Evolutionary conservation across 768 basidiomycete species (phyloP), one percentile per base, ranked within the genome.

Genomic region (Macrolepiota albuminosa): DNA sequence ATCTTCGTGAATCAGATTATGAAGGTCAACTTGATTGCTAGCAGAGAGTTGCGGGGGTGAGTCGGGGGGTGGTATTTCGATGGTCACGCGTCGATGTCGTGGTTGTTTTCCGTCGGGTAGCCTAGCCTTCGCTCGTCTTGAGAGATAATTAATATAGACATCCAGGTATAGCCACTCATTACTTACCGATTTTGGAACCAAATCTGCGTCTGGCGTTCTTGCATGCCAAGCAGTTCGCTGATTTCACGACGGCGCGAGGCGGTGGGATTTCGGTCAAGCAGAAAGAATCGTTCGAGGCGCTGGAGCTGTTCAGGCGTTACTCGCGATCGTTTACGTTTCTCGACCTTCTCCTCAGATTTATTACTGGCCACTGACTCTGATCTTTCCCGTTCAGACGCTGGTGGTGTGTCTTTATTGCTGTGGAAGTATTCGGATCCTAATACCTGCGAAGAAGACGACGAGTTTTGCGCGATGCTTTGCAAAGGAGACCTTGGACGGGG

Each of bases 111-210:
- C 82, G 47, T 86, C 85, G 58, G 81, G 83, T 11, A 88, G 73
- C 67, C 91, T 93, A 2, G 89, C 89, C 70, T 93, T 93, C 42
- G 91, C 91, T 3, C 91, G 87, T 60, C 91, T 92, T 52, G 4
- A 58, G 52, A 59, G n/a, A 53, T 8, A 57, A n/a, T 50, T 48
- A 57, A 51, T 16, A 29, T 14, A 40, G 6, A 26, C 16, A 47
- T 34, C 9, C 16, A 57, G 2, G 7, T 42, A 62, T 18, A 34
- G 7, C 16, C 13, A 26, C 33, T 21, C 18, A 11, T 31, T 24
- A 63, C 76, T 59, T 63, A 87, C 91, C 91, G 78, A 69, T 93
- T 93, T 70, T 93, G 91, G 66, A 92, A 93, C 91, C 91, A 93
- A 50, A 93, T 88, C 72, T 93, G 91, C 0, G 89, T 91, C 76